A percentile compares a stretch with the other conserved stretches of the same genome.
Conservation (phyloP, 2,329 filamentous ascomycete genomes). For the Cladosporium sp. region DNA sequence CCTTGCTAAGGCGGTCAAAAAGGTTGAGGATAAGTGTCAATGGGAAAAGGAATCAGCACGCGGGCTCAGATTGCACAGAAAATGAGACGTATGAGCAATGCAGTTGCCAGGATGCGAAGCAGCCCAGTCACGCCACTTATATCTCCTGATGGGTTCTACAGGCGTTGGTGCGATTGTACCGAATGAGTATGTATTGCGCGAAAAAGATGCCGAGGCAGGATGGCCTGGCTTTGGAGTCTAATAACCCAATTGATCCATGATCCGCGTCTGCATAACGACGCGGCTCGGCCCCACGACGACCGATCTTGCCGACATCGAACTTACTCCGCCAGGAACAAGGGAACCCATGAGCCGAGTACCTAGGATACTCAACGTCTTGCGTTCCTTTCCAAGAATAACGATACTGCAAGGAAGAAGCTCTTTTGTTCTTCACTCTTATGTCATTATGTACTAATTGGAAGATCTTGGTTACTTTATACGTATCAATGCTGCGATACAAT, state of each 20-base stretch:
- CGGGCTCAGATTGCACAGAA: too few species aligned
- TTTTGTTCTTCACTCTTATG: too few species aligned
- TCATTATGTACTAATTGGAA: too few species aligned
- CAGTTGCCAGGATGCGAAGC: background rate
- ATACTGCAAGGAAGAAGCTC: too few species aligned
- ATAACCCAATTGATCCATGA: constrained; percentile 1
- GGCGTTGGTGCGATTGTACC: too few species aligned
- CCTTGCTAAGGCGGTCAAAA: background rate
- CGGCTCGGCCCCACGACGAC: background rate
- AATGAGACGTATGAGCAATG: background rate
- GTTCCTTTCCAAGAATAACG: too few species aligned
- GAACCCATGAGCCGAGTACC: too few species aligned
- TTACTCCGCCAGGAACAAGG: too few species aligned
- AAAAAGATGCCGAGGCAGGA: background rate
- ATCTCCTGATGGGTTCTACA: background rate
- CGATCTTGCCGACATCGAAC: too few species aligned
- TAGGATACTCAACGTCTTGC: too few species aligned
- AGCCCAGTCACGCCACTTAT: background rate
- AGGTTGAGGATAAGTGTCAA: background rate
- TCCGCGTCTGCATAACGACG: background rate
- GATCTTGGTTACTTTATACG: too few species aligned
- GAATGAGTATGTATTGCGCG: background rate
- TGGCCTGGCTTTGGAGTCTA: background rate
- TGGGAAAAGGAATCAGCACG: background rate
- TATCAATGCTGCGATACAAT: too few species aligned